A percentile compares a stretch with the other conserved stretches of the same genome.
Evolutionary conservation across 306 rosid genomes (phyloP).

Genomic region (Rubus idaeus): DNA sequence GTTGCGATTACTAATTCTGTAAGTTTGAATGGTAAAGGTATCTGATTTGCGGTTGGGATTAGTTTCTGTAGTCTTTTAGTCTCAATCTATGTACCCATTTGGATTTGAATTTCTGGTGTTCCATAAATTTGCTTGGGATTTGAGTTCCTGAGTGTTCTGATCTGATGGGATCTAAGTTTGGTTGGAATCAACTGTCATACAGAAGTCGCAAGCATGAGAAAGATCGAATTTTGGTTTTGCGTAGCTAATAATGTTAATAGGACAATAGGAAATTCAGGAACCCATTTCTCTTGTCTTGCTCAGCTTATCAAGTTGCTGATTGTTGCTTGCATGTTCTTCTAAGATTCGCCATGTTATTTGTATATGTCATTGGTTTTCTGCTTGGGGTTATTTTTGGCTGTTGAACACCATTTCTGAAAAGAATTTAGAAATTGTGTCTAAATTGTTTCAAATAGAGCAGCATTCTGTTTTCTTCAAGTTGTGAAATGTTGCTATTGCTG

Average conservation of each 20-base stretch:
- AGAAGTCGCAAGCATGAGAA: background rate
- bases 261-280: conserved; percentile 3
- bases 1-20: too few species aligned
- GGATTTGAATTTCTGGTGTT: background rate
- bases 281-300: background rate
- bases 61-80: background rate
- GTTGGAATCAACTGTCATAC: background rate
- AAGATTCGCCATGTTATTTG: background rate
- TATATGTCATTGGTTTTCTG: background rate
- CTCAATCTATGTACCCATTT: background rate
- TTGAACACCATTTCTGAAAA: background rate
- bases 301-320: background rate
- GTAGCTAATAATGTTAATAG: background rate
- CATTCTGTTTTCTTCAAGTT: background rate
- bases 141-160: background rate
- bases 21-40: background rate
- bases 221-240: background rate
- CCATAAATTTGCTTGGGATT: background rate
- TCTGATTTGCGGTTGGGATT: background rate
- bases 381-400: background rate
- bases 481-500: background rate
- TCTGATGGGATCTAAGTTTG: conserved; percentile 3
- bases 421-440: background rate
- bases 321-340: conserved; percentile 11
- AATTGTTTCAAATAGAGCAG: background rate